Evolutionary conservation across 2,329 filamentous ascomycete genomes (phyloP).

Genomic region (Daldinia eschscholtzii): DNA sequence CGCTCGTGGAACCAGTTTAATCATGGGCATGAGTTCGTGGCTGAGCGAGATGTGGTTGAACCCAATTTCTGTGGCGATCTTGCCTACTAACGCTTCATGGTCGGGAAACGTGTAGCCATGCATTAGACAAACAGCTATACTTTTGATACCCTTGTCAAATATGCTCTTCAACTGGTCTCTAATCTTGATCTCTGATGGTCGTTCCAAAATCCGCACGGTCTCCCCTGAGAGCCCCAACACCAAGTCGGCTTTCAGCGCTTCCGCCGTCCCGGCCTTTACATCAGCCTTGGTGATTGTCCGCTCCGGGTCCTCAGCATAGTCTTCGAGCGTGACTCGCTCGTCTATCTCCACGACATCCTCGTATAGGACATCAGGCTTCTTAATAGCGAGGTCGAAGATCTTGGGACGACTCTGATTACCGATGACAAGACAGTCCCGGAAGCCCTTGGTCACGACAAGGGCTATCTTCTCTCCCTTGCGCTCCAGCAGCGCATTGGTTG

Average conservation of each 20-base stretch:
- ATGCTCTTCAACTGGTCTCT: conserved; percentile 73
- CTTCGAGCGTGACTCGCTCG: conserved; percentile 90
- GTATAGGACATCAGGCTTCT: conserved; percentile 88
- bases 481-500: conserved; percentile 91
- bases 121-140: conserved; percentile 91
- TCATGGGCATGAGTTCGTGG: conserved; percentile 90
- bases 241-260: conserved; percentile 65
- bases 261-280: conserved; percentile 62
- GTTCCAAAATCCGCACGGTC: conserved; percentile 75
- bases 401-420: conserved; percentile 90
- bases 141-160: conserved; percentile 77
- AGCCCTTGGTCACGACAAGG: conserved; percentile 87
- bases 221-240: conserved; percentile 81
- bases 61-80: conserved; percentile 82
- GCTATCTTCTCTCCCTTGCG: conserved; percentile 91
- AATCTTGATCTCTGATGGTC: conserved; percentile 70
- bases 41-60: conserved; percentile 86
- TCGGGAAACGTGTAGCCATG: conserved; percentile 92
- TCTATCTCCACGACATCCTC: conserved; percentile 88
- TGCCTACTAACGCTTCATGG: conserved; percentile 83
- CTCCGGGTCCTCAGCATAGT: conserved; percentile 89
- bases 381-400: conserved; percentile 91
- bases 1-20: conserved; percentile 81
- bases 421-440: conserved; percentile 88
- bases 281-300: conserved; percentile 68